Percentiles rank a stretch among this genome's conserved stretches.
These are phyloP conservation scores for Aspergillus neoniger DNA, from an alignment of 2,329 filamentous ascomycete species.

Conservation along the genomic window DNA sequence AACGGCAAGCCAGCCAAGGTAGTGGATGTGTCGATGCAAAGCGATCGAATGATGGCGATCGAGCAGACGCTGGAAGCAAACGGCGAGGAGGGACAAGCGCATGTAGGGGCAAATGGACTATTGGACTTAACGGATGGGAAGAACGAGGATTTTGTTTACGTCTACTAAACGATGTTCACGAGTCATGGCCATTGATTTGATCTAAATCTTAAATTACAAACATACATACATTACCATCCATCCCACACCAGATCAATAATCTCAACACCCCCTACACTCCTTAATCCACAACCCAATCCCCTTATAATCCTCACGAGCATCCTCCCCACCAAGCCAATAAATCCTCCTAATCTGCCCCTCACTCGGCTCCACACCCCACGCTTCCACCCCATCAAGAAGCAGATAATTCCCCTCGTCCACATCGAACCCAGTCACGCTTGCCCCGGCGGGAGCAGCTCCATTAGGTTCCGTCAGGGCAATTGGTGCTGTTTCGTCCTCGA, in stretches of 20 bases:
- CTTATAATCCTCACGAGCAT: not conserved
- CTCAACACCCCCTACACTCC: conserved; percentile 3
- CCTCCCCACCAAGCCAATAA: not conserved
- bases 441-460: conserved; percentile 54
- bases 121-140: conserved; percentile 64
- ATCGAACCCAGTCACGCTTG: conserved; percentile 54
- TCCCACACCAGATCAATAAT: not conserved
- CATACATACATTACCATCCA: too few relatives aligned
- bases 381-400: not conserved
- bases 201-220: too few relatives aligned
- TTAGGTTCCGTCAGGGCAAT: not conserved
- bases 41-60: conserved; percentile 46
- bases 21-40: conserved; percentile 63
- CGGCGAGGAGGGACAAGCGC: conserved; percentile 15
- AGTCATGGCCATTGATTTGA: too few relatives aligned
- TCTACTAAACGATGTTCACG: conserved; percentile 47
- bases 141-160: conserved; percentile 70
- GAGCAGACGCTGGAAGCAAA: conserved; percentile 18
- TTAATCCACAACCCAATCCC: not conserved
- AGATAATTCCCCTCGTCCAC: not conserved
- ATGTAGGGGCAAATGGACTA: conserved; percentile 55
- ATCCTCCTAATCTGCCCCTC: not conserved
- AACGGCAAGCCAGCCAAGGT: conserved; percentile 64
- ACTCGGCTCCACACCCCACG: not conserved
- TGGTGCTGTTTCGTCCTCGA: not conserved